A percentile compares a stretch with the other conserved stretches of the same genome.
Evolutionary conservation across 176 grass and related monocot genomes (phyloP).

Genomic region (Hsuehochloa calcarea): DNA sequence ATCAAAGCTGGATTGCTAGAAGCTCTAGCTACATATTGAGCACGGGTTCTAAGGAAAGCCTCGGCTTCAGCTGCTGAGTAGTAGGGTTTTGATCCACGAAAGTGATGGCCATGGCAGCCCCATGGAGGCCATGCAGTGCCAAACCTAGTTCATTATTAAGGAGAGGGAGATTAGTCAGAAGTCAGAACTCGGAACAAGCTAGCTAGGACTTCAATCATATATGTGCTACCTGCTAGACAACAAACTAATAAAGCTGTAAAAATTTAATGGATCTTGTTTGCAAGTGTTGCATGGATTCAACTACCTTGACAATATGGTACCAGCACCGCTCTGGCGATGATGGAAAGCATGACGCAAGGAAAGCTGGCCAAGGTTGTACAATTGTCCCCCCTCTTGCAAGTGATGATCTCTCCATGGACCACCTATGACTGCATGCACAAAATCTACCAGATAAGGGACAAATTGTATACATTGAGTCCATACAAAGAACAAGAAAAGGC

Average conservation of each 20-base stretch:
- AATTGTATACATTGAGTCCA: neutral
- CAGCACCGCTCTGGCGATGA: conserved; percentile 26
- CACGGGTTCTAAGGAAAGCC: neutral
- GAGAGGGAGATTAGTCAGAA: neutral
- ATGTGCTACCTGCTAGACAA: neutral
- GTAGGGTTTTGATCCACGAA: conserved; percentile 24
- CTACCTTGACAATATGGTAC: conserved; percentile 45
- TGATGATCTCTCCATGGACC: conserved; percentile 12
- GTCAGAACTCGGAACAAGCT: no score
- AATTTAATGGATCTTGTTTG: conserved; percentile 30
- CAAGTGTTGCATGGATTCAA: conserved; percentile 11
- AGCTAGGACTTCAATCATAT: no score
- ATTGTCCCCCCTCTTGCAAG: neutral
- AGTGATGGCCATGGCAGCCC: conserved; percentile 32
- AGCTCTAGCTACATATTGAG: conserved; percentile 2
- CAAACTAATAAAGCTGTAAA: neutral
- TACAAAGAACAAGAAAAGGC: neutral
- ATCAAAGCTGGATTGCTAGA: neutral
- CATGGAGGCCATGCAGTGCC: conserved; percentile 30
- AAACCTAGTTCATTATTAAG: conserved; percentile 8
- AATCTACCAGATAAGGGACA: neutral
- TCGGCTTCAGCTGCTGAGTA: neutral
- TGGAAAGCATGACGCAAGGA: neutral
- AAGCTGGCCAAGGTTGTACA: conserved; percentile 30
- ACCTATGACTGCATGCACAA: conserved; percentile 22